Base-by-base conservation (phyloP, 176 grass and related monocot species). In the Hyparrhenia diplandra region DNA sequence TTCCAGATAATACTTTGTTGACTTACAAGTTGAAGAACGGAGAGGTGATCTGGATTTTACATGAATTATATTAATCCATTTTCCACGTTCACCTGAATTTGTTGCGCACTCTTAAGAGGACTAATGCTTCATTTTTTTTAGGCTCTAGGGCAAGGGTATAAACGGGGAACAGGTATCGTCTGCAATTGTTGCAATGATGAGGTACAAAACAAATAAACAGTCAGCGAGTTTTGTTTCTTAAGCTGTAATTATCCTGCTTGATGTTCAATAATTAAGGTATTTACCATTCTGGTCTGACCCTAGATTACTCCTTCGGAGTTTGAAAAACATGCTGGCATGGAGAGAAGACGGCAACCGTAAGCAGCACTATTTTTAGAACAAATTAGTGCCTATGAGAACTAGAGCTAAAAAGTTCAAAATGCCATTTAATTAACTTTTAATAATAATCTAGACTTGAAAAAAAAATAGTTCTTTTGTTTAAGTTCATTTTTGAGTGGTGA, bases 251-350 rank as follows among this genome's bases (percentile, higher is more conserved):
- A 84, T 75, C 85, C 13, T 79, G 17, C 54, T 35, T 11, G 63
- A 75, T 45, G 34, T 32, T 14, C 54, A 76, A 74, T 61, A 76
- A 74, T 61, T 21, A 17, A 73, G 11, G 37, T 25, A 66, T 77
- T 30, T 78, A 47, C 46, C 87, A 17, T 83, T 41, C 39, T 77
- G 40, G 84, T 61, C 74, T 73, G 21, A 78, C 28, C 62, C 79
- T 87, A 96, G 93, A 72, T 88, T 81, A 80, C 78, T 76, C 90
- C 93, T 51, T 90, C 93, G 10, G 90, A 96, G 27, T 96, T 96
- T 76, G 93, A 96, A 88, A 88, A 87, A 30, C 93, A 96, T 29
- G 88, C 88, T 71, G 93, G 93, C 88, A 79, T 82, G 83, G 87
- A 81, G 77, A 84, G 24, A 73, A 90, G 80, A 82, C 83, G 85